A percentile compares a stretch with the other conserved stretches of the same genome.
Conservation (phyloP, 495 filamentous ascomycete genomes). For the Penicillium waksmanii region DNA sequence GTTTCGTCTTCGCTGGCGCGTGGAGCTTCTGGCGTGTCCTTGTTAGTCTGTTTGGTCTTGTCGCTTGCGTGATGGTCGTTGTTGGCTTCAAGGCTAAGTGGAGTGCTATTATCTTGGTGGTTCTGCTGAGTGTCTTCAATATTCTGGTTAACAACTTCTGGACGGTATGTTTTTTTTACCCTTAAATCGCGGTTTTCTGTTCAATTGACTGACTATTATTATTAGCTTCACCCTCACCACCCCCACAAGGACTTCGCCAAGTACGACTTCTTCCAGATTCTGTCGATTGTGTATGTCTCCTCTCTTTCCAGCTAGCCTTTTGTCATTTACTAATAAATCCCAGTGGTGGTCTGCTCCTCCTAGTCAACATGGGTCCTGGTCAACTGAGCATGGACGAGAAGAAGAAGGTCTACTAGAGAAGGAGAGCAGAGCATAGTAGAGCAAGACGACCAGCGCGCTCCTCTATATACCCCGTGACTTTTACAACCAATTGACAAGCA, state of each 20-base stretch:
- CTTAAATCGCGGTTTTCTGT: neutral
- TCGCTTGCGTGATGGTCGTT: constrained; percentile 97
- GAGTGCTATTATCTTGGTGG: constrained; percentile 90
- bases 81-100: constrained; percentile 99
- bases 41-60: constrained; percentile 79
- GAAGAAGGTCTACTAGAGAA: constrained; percentile 95
- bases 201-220: constrained; percentile 28
- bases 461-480: constrained; percentile 21
- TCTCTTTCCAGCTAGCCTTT: neutral
- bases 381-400: constrained; percentile 99
- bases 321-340: constrained; percentile 21
- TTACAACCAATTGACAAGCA: constrained; percentile 13
- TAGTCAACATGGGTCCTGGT: constrained; percentile 98
- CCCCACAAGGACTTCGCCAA: constrained; percentile 99
- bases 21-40: constrained; percentile 86
- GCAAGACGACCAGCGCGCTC: constrained; percentile 10
- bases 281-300: constrained; percentile 86
- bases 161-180: constrained; percentile 69
- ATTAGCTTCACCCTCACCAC: constrained; percentile 93
- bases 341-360: constrained; percentile 85
- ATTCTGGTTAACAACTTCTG: constrained; percentile 99
- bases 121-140: constrained; percentile 96
- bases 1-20: constrained; percentile 92
- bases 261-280: constrained; percentile 99
- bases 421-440: constrained; percentile 1